Conservation (phyloP, 106 monocot genomes). For the Cymbidium sinense region DNA sequence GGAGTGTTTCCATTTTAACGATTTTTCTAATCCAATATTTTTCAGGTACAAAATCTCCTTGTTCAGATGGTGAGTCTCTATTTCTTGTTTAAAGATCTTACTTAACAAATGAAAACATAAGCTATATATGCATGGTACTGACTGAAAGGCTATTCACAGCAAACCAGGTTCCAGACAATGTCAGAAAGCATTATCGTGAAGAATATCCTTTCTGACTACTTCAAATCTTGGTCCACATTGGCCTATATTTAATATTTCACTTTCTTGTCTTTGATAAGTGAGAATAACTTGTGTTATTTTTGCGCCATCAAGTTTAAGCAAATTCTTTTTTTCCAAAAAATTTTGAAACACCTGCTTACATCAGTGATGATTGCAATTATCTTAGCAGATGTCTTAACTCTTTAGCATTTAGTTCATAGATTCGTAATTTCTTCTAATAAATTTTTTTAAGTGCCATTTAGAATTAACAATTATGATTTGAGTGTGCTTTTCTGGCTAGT, state of each 20-base stretch:
- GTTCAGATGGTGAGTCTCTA: constrained; percentile 59
- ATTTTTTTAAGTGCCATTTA: too few relatives aligned
- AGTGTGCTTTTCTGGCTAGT: too few relatives aligned
- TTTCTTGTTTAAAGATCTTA: neutral
- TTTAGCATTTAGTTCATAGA: too few relatives aligned
- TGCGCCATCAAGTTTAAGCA: neutral
- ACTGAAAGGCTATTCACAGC: constrained; percentile 36
- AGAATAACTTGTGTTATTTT: neutral
- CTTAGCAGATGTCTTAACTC: neutral
- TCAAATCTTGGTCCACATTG: neutral
- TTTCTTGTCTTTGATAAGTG: neutral
- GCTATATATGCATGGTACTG: neutral
- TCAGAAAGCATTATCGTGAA: constrained; percentile 63
- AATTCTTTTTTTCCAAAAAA: neutral
- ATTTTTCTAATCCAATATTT: neutral
- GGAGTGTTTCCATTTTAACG: neutral
- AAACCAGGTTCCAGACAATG: constrained; percentile 74
- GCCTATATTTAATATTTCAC: neutral
- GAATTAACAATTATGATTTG: too few relatives aligned
- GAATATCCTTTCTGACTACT: constrained; percentile 64
- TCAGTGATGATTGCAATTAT: neutral
- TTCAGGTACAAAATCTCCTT: constrained; percentile 80
- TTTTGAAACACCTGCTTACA: neutral
- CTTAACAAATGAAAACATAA: neutral
- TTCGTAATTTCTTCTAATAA: too few relatives aligned